Evolutionary conservation across 2,329 filamentous ascomycete genomes (phyloP).

Genomic region (Aphanocladium album): DNA sequence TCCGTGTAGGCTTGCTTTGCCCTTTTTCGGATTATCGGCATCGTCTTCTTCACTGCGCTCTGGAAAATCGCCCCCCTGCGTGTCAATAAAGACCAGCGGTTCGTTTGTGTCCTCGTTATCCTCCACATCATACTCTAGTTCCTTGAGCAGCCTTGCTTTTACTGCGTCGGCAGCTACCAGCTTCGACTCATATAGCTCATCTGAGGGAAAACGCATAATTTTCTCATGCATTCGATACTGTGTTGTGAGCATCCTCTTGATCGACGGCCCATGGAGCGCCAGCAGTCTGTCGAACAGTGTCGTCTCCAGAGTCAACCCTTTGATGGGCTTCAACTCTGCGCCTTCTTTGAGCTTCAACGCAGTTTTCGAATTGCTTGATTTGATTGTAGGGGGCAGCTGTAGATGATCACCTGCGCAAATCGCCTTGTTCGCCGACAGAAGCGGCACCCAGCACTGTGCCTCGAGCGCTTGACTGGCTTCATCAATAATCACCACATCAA

Average conservation of each 20-base stretch:
- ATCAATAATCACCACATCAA: constrained; percentile 93
- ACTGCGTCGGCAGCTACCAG: constrained; percentile 79
- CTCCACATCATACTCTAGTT: constrained; percentile 70
- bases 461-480: constrained; percentile 95
- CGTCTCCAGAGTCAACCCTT: constrained; percentile 67
- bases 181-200: constrained; percentile 77
- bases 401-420: constrained; percentile 92
- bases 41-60: constrained; percentile 76
- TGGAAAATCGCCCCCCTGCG: constrained; percentile 87
- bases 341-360: constrained; percentile 34
- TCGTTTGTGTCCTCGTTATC: constrained; percentile 83
- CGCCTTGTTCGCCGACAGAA: constrained; percentile 75
- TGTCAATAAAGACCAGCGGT: constrained; percentile 90
- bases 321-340: constrained; percentile 34
- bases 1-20: constrained; percentile 39
- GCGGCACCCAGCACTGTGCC: constrained; percentile 92
- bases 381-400: constrained; percentile 91
- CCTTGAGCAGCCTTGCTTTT: constrained; percentile 66
- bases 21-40: constrained; percentile 39
- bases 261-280: constrained; percentile 68
- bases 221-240: constrained; percentile 97
- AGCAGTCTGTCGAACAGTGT: constrained; percentile 91
- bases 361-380: constrained; percentile 59
- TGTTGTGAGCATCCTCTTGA: constrained; percentile 93
- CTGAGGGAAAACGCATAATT: constrained; percentile 93